A percentile compares a stretch with the other conserved stretches of the same genome.
phyloP scores from a whole-genome alignment of 1,284 basidiomycete species.

The Sanghuangporus sanghuang region DNA sequence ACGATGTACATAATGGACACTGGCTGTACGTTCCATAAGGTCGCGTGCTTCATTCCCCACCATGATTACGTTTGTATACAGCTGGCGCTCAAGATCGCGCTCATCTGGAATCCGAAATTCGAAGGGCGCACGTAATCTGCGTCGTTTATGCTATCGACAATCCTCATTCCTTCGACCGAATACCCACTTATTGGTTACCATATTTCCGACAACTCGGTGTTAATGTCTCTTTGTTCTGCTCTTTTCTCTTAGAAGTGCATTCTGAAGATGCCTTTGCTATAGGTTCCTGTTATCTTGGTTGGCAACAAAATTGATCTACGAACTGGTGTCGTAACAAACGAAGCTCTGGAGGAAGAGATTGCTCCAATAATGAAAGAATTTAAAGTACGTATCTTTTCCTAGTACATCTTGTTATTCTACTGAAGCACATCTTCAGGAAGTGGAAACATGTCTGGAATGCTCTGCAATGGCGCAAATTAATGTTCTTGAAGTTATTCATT shows the following conservation, averaged over 20 bases:
- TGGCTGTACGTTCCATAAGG: constrained; percentile 57
- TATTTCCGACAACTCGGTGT: constrained; percentile 93
- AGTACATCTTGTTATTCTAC: constrained; percentile 13
- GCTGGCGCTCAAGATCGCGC: constrained; percentile 76
- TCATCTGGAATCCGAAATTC: constrained; percentile 91
- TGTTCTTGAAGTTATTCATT: constrained; percentile 98
- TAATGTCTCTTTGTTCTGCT: constrained; percentile 53
- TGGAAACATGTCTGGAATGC: constrained; percentile 97
- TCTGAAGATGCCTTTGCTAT: constrained; percentile 15
- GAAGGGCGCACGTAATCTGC: constrained; percentile 96
- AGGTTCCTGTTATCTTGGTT: constrained; percentile 96
- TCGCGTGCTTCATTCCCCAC: constrained; percentile 14
- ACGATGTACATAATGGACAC: constrained; percentile 96
- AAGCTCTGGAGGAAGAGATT: constrained; percentile 92
- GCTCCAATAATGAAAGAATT: constrained; percentile 95
- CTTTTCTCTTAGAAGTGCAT: constrained; percentile 9
- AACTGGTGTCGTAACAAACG: constrained; percentile 89
- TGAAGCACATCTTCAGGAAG: constrained; percentile 57
- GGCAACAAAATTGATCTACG: constrained; percentile 98
- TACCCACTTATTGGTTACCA: constrained; percentile 99
- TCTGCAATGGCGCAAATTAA: constrained; percentile 88
- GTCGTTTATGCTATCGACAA: constrained; percentile 97
- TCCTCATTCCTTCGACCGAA: constrained; percentile 92
- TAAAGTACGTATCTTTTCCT: constrained; percentile 55
- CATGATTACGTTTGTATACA: constrained; percentile 27